phyloP scores from a whole-genome alignment of 208 protist species.

The Leishmania tarentolae region DNA sequence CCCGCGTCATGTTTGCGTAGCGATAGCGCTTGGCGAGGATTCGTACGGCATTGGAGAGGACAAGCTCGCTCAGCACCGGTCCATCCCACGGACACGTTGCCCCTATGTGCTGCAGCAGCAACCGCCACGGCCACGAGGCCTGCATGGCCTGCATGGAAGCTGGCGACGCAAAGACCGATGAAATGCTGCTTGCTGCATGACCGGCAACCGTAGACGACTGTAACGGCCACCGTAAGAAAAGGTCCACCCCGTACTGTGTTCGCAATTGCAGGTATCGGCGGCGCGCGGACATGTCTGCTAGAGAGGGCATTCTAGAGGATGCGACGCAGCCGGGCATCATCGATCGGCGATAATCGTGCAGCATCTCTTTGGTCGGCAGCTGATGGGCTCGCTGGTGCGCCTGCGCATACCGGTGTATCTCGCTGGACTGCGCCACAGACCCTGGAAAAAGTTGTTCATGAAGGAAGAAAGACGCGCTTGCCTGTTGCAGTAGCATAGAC shows the following conservation, averaged over 20 bases:
- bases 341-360: neutral
- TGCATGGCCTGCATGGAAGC: conserved; percentile 2
- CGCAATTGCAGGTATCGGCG: conserved; percentile 47
- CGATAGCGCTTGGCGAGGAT: conserved; percentile 44
- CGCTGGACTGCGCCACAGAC: conserved; percentile 15
- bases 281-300: conserved; percentile 26
- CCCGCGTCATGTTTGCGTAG: conserved; percentile 48
- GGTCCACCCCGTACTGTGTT: conserved; percentile 50
- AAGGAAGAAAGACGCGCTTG: conserved; percentile 20
- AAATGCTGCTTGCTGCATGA: neutral
- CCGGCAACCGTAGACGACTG: neutral
- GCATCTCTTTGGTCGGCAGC: conserved; percentile 16
- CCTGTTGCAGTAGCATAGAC: conserved; percentile 6
- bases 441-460: conserved; percentile 21
- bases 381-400: conserved; percentile 4
- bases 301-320: neutral
- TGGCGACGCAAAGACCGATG: conserved; percentile 1
- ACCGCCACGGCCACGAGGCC: conserved; percentile 42
- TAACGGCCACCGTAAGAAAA: conserved; percentile 68
- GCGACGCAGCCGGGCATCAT: neutral
- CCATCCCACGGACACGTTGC: conserved; percentile 42
- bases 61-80: conserved; percentile 44
- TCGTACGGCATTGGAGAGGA: conserved; percentile 64
- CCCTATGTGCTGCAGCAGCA: conserved; percentile 50
- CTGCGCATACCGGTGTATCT: conserved; percentile 19